Evolutionary conservation across 1,284 basidiomycete genomes (phyloP).

Genomic region (Microbotryum violaceum): DNA sequence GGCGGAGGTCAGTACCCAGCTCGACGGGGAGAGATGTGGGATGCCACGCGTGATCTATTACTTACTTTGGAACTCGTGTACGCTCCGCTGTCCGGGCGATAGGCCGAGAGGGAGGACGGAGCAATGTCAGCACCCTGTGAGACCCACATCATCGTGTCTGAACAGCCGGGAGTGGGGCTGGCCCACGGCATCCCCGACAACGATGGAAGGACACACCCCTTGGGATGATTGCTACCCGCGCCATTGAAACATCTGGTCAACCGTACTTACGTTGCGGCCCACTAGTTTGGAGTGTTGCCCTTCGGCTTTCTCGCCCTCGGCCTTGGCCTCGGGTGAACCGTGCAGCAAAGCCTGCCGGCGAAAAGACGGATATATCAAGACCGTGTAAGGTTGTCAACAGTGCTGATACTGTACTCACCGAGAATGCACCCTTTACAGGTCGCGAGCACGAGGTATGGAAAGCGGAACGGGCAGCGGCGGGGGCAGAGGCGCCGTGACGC

Average conservation of each 20-base stretch:
- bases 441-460: no score
- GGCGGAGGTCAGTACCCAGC: neutral
- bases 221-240: neutral
- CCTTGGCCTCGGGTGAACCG: slow-evolving; percentile 76
- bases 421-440: no score
- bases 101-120: neutral
- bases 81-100: slow-evolving; percentile 37
- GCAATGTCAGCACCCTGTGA: neutral
- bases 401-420: no score
- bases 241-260: slow-evolving; percentile 47
- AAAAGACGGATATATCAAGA: no score
- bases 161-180: no score
- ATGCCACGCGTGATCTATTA: slow-evolving; percentile 3
- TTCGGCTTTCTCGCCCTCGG: slow-evolving; percentile 64
- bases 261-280: slow-evolving; percentile 54
- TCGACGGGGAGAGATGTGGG: neutral
- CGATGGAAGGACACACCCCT: neutral
- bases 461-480: no score
- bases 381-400: no score
- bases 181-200: neutral
- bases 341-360: slow-evolving; percentile 50
- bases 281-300: slow-evolving; percentile 76
- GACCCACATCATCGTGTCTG: no score
- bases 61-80: slow-evolving; percentile 78
- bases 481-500: no score